Conservation (phyloP, 2,329 filamentous ascomycete species). For the Trichoderma atroviride region DNA sequence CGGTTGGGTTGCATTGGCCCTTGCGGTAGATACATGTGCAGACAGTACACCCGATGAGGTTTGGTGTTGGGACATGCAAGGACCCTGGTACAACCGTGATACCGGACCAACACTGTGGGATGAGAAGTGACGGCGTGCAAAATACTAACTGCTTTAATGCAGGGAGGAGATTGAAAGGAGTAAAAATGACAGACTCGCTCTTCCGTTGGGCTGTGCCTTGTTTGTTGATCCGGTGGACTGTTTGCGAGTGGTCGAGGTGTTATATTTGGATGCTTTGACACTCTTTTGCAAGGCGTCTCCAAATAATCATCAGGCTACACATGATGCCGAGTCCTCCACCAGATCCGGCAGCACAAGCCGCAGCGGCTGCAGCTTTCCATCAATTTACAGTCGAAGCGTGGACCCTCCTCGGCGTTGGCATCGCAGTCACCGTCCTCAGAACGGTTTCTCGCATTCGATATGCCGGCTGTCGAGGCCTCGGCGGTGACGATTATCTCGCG, state of each 20-base stretch:
- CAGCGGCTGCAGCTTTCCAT: slow-evolving; percentile 32
- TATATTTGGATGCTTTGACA: not conserved
- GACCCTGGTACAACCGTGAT: not conserved
- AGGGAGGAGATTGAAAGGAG: not conserved
- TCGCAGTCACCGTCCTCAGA: slow-evolving; percentile 54
- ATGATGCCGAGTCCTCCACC: slow-evolving; percentile 19
- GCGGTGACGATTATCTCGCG: slow-evolving; percentile 63
- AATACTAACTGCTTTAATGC: not conserved
- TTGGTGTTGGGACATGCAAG: not conserved
- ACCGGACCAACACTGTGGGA: not conserved
- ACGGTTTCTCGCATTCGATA: slow-evolving; percentile 51
- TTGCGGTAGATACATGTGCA: not conserved
- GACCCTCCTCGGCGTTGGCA: slow-evolving; percentile 53
- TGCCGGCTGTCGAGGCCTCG: slow-evolving; percentile 54
- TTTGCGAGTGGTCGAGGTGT: not conserved
- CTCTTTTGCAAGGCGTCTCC: not conserved
- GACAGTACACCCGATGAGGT: not conserved
- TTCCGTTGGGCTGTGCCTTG: not conserved
- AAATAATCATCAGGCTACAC: not conserved
- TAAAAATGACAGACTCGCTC: slow-evolving; percentile 14
- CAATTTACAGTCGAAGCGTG: slow-evolving; percentile 40
- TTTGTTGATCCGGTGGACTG: not conserved
- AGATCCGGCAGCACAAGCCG: slow-evolving; percentile 31
- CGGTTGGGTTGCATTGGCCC: not conserved
- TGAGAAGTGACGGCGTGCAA: not conserved